Conservation (phyloP, 1,284 basidiomycete genomes). For the Clitocybe nebularis region DNA sequence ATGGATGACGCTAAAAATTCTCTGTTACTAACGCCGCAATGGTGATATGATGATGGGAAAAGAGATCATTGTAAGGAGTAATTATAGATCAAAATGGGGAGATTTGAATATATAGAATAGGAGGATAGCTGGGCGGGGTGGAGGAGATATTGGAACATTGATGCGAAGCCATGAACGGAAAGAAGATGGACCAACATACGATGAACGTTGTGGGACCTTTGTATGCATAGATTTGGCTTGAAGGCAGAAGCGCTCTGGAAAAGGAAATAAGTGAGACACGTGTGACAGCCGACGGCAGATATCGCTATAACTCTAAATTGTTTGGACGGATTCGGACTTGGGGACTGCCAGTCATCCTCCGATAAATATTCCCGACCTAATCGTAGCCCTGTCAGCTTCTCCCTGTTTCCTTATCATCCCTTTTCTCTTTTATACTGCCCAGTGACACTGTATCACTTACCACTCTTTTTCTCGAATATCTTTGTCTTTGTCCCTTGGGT, state of each 20-base stretch:
- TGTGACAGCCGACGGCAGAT: constrained; percentile 4
- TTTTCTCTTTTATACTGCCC: not conserved
- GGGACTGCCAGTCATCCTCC: not conserved
- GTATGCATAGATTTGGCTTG: constrained; percentile 1
- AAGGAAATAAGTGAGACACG: constrained; percentile 3
- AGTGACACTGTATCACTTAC: not conserved
- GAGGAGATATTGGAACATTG: too few species aligned
- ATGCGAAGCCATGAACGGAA: too few species aligned
- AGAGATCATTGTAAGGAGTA: too few species aligned
- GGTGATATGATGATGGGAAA: constrained; percentile 1
- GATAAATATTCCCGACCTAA: not conserved
- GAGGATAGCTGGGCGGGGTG: too few species aligned
- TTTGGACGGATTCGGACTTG: too few species aligned
- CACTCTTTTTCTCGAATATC: not conserved
- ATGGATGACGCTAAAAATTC: not conserved
- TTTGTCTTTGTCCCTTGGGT: not conserved
- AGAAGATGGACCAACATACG: not conserved
- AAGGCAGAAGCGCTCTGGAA: not conserved
- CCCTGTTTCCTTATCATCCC: not conserved
- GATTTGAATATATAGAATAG: too few species aligned
- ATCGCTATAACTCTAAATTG: not conserved
- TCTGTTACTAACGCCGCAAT: not conserved
- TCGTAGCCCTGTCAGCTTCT: too few species aligned
- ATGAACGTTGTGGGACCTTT: not conserved
- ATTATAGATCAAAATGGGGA: too few species aligned